These are phyloP conservation scores for Dysphania ambrosioides DNA, from an alignment of 148 eudicot genomes.

Conservation along the genomic window DNA sequence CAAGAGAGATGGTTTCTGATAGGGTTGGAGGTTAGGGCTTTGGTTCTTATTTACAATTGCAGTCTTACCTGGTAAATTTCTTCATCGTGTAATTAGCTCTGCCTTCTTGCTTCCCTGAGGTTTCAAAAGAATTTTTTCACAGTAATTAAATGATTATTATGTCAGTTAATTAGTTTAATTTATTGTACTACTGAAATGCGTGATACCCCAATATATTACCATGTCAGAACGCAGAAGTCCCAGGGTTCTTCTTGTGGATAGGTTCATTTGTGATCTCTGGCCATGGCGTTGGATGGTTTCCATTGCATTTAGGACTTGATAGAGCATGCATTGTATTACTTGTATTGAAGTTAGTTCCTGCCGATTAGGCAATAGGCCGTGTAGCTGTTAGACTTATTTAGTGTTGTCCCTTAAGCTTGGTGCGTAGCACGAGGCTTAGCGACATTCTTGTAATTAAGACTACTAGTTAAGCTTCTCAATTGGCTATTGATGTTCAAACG, in stretches of 20 bases:
- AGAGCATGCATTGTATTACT: background rate
- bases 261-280: background rate
- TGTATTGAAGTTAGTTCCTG: background rate
- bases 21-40: conserved; percentile 11
- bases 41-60: conserved; percentile 5
- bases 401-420: background rate
- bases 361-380: background rate
- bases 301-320: background rate
- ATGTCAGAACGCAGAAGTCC: too few species aligned
- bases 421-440: background rate
- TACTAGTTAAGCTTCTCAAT: background rate
- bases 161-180: background rate
- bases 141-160: background rate
- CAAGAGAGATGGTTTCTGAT: conserved; percentile 62
- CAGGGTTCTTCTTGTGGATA: background rate
- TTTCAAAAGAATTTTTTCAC: background rate
- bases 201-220: background rate
- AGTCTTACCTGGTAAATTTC: background rate
- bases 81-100: background rate
- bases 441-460: background rate
- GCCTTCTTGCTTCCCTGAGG: background rate
- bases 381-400: too few species aligned
- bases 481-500: background rate
- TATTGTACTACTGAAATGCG: background rate
- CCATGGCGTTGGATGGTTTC: background rate